A percentile compares a stretch with the other conserved stretches of the same genome.
These are phyloP conservation scores for Cryptosporidium parvum DNA, from an alignment of 169 alveolate species.

Conservation along the genomic window DNA sequence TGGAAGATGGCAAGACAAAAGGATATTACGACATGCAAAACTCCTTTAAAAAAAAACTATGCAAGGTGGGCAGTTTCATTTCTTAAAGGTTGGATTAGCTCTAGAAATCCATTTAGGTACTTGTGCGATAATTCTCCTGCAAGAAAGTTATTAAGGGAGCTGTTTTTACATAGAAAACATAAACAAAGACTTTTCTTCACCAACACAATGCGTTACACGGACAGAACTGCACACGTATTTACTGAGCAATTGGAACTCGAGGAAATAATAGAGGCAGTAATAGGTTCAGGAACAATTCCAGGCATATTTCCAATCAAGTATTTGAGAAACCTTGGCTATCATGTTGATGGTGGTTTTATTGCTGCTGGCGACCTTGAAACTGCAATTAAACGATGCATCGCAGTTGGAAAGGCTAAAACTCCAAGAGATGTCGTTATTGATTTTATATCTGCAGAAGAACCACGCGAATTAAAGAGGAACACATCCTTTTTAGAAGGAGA, in stretches of 20 bases:
- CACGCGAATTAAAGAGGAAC: constrained; percentile 36
- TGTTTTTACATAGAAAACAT: constrained; percentile 62
- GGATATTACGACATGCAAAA: constrained; percentile 67
- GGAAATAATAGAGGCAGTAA: constrained; percentile 70
- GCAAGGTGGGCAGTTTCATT: constrained; percentile 60
- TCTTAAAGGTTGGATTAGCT: constrained; percentile 49
- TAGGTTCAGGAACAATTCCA: constrained; percentile 75
- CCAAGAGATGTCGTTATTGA: constrained; percentile 74
- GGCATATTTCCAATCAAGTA: constrained; percentile 73
- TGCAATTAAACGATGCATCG: constrained; percentile 75
- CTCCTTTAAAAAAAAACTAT: constrained; percentile 70
- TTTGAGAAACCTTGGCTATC: constrained; percentile 65
- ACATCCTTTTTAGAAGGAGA: constrained; percentile 53
- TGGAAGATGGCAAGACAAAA: constrained; percentile 75
- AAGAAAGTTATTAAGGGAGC: constrained; percentile 58
- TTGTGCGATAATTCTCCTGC: constrained; percentile 73
- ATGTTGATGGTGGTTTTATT: constrained; percentile 73
- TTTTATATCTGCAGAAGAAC: constrained; percentile 70
- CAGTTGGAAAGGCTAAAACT: constrained; percentile 67
- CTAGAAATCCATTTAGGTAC: constrained; percentile 64
- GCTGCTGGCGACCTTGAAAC: constrained; percentile 76
- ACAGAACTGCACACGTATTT: constrained; percentile 71
- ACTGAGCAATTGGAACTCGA: constrained; percentile 74
- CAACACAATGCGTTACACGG: constrained; percentile 67
- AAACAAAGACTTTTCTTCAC: constrained; percentile 71